Conservation (phyloP, 2,329 filamentous ascomycete genomes). For the Cylindrodendrum hubeiense region DNA sequence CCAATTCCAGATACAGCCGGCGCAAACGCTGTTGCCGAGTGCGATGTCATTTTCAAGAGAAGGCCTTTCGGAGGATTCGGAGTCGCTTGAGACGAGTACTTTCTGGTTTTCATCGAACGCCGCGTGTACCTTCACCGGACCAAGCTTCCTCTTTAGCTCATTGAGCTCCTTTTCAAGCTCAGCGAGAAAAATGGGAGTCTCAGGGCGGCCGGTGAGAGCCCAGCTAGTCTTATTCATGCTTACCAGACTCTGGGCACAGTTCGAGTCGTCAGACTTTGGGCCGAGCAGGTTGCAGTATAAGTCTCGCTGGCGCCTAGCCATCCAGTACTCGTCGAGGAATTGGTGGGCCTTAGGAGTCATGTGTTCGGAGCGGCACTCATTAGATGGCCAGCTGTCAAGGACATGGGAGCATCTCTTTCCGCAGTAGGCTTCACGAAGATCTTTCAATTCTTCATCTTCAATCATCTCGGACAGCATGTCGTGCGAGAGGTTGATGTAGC, state of each 20-base stretch:
- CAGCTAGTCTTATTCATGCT: conserved; percentile 2
- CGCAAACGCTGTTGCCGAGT: conserved; percentile 1
- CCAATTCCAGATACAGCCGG: conserved; percentile 16
- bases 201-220: background rate
- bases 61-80: background rate
- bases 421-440: background rate
- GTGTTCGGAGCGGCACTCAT: background rate
- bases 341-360: background rate
- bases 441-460: background rate
- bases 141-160: conserved; percentile 3
- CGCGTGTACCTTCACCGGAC: background rate
- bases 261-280: background rate
- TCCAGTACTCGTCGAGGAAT: background rate
- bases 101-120: background rate
- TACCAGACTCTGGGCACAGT: background rate
- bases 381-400: background rate
- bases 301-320: background rate
- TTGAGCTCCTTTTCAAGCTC: background rate
- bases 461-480: background rate
- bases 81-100: background rate
- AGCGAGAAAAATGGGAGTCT: background rate
- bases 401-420: background rate
- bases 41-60: background rate
- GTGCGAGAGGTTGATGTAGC: conserved; percentile 1
- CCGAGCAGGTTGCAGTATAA: background rate